Evolutionary conservation across 352 stramenopile genomes (phyloP), one percentile per base, ranked within the genome.

Genomic region (Aphanomyces invadans): DNA sequence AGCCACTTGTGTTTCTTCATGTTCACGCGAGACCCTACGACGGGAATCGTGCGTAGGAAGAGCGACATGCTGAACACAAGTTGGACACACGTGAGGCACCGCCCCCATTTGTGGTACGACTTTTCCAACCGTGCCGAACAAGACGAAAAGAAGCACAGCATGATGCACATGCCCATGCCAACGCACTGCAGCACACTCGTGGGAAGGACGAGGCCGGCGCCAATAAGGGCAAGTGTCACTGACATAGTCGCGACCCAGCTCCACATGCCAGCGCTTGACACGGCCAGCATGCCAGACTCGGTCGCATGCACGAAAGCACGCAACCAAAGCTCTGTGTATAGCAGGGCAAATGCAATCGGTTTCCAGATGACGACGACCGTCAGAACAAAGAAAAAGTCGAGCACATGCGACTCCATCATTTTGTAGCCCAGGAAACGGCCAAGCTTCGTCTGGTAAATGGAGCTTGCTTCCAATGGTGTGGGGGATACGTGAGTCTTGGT

Each of bases 31-130:
- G 82, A 64, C 1, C 85, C 85, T 29, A 86, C 62, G 11, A 91
- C 73, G 1, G 85, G 85, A 29, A 93, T 71, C 17, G 73, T 81
- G 59, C 83, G 78, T 44, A 94, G 71, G 62, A 94, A 92, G 19
- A 94, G 80, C 57, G 85, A 94, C 17, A 94, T 73, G 49, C 83
- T 91, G 26, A 83, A 88, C 63, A 90, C 87, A 71, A 76, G 89
- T 67, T 83, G 83, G 56, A 92, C 70, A 39, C 85, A 94, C 12
- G 79, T 80, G 23, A 74, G 71, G 60, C 81, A 94, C 33, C 86
- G 83, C 26, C 84, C 71, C 85, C 85, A 94, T 65, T 94, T 83
- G 39, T 77, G 73, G 4, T 79, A 80, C 11, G 80, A 71, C 0
- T 79, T 80, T 70, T 87, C 77, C 51, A 90, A 69, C 31, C 87